Evolutionary conservation across 345 rosid species (phyloP).

Genomic region (Linum lewisii): DNA sequence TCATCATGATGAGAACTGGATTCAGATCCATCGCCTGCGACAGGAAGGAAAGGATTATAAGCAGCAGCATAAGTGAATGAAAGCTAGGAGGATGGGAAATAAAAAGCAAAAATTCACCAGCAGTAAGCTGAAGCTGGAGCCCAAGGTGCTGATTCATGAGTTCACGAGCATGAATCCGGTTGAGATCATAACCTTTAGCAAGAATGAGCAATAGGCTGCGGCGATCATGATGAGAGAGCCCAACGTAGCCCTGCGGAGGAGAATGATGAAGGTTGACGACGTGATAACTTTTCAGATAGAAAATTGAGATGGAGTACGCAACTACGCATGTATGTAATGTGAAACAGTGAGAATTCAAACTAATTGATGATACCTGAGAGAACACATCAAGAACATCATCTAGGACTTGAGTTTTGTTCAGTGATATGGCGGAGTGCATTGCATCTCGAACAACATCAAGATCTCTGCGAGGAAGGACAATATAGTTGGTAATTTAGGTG

Average conservation of each 20-base stretch:
- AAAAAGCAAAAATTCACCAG: constrained; percentile 10
- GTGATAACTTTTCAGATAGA: too few species aligned
- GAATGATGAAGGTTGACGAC: background rate
- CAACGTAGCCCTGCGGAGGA: constrained; percentile 53
- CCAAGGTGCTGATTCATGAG: constrained; percentile 82
- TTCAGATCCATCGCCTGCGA: constrained; percentile 37
- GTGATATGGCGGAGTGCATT: constrained; percentile 69
- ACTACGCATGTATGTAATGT: background rate
- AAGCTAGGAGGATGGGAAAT: background rate
- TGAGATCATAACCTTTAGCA: constrained; percentile 77
- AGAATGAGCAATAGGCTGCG: constrained; percentile 43
- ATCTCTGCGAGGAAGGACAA: constrained; percentile 23
- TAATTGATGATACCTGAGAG: constrained; percentile 35
- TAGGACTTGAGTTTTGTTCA: constrained; percentile 56
- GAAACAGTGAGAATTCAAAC: background rate
- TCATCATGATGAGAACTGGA: constrained; percentile 31
- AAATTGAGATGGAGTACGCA: too few species aligned
- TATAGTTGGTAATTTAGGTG: background rate
- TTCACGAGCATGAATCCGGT: constrained; percentile 55
- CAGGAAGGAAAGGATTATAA: background rate
- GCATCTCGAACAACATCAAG: constrained; percentile 61
- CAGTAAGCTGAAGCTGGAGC: constrained; percentile 30
- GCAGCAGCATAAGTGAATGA: background rate
- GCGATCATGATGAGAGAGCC: constrained; percentile 54
- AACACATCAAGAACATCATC: constrained; percentile 68